phyloP scores from a whole-genome alignment of 164 flowering plant genomes.

The Kalanchoe fedtschenkoi region DNA sequence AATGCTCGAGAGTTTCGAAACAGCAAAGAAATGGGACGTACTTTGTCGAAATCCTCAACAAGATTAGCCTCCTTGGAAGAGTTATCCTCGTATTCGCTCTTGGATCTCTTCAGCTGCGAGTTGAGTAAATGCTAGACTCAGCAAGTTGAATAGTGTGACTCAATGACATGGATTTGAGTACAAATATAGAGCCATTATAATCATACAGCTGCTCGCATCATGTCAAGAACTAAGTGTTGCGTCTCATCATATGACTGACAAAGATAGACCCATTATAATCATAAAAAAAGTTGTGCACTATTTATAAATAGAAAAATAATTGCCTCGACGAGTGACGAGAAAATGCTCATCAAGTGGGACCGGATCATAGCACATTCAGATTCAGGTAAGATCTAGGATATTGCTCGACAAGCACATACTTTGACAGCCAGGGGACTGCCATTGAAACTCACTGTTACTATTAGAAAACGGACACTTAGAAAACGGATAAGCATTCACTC shows the following conservation, averaged over 20 bases:
- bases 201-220: slow-evolving; percentile 71
- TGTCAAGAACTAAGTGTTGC: slow-evolving; percentile 81
- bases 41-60: too few relatives aligned
- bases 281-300: background rate
- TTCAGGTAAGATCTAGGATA: slow-evolving; percentile 69
- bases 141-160: too few relatives aligned
- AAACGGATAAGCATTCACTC: slow-evolving; percentile 16
- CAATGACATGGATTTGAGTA: too few relatives aligned
- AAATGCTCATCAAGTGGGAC: slow-evolving; percentile 48
- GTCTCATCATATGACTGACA: slow-evolving; percentile 87
- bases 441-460: slow-evolving; percentile 8
- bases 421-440: slow-evolving; percentile 78
- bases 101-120: too few relatives aligned
- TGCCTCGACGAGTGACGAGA: slow-evolving; percentile 54
- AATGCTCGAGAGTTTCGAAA: too few relatives aligned
- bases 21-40: too few relatives aligned
- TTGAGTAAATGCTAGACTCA: too few relatives aligned
- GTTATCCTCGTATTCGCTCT: too few relatives aligned
- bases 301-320: background rate
- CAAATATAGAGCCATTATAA: too few relatives aligned
- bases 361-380: slow-evolving; percentile 33
- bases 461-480: too few relatives aligned
- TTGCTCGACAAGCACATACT: slow-evolving; percentile 89
- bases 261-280: background rate
- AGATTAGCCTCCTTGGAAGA: too few relatives aligned